Percentiles rank a stretch among this genome's conserved stretches.
These are phyloP conservation scores for Jamesozyma lodderae DNA, from an alignment of 805 yeast genomes.

Conservation along the genomic window DNA sequence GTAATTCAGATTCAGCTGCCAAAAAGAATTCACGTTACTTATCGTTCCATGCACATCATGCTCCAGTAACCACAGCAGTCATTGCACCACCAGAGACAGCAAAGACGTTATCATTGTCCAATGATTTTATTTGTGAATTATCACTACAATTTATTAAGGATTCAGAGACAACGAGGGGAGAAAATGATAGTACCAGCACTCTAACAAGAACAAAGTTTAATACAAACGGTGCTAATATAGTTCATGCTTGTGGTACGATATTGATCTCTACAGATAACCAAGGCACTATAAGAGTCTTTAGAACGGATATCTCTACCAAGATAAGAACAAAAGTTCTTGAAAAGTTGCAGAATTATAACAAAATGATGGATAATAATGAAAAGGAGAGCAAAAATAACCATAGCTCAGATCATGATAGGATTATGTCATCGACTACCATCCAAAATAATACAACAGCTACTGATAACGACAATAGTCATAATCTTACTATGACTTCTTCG, in stretches of 20 bases:
- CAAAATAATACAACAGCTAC: neutral
- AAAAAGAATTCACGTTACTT: constrained; percentile 46
- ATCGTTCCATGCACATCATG: constrained; percentile 68
- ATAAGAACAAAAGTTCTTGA: constrained; percentile 32
- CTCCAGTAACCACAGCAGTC: constrained; percentile 63
- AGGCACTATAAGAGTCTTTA: constrained; percentile 65
- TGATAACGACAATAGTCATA: no score
- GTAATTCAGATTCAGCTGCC: neutral
- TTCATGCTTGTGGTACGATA: constrained; percentile 35
- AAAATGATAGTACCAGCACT: neutral
- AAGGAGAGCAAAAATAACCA: neutral
- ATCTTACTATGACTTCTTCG: no score
- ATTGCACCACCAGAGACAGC: constrained; percentile 69
- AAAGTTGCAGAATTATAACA: constrained; percentile 7
- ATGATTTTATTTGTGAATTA: constrained; percentile 71
- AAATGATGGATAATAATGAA: neutral
- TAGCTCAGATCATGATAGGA: neutral
- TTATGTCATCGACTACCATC: neutral
- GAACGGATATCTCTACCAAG: constrained; percentile 61
- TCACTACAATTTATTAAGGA: constrained; percentile 24
- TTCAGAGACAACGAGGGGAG: neutral
- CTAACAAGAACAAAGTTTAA: neutral
- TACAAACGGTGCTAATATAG: constrained; percentile 9
- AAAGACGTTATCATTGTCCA: constrained; percentile 57
- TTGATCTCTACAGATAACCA: constrained; percentile 67